These are phyloP conservation scores for Nigrospora osmanthi DNA, from an alignment of 2,329 filamentous ascomycete genomes.

Conservation along the genomic window DNA sequence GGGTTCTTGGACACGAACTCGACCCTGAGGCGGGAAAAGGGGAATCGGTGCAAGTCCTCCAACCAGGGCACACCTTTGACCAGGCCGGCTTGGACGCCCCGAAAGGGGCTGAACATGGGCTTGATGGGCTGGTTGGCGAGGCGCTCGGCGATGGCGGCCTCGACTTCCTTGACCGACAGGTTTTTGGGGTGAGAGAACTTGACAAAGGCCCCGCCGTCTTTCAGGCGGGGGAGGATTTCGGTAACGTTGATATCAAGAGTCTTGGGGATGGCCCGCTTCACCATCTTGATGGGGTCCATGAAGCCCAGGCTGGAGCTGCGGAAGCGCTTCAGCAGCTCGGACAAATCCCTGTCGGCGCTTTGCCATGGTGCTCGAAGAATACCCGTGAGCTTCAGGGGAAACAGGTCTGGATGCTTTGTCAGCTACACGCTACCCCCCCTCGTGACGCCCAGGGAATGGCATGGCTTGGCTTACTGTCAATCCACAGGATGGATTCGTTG, in stretches of 20 bases:
- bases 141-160: constrained; percentile 52
- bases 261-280: constrained; percentile 56
- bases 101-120: constrained; percentile 86
- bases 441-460: neutral
- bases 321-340: constrained; percentile 42
- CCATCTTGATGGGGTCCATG: constrained; percentile 43
- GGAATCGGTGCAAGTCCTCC: constrained; percentile 81
- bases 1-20: constrained; percentile 74
- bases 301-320: constrained; percentile 41
- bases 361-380: constrained; percentile 38
- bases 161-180: constrained; percentile 43
- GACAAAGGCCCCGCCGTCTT: constrained; percentile 90
- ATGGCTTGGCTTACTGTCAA: constrained; percentile 60
- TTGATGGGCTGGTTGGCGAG: constrained; percentile 65
- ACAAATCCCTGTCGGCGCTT: constrained; percentile 36
- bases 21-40: constrained; percentile 66
- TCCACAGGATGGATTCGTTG: constrained; percentile 80
- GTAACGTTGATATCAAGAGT: constrained; percentile 61
- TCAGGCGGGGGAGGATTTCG: constrained; percentile 74
- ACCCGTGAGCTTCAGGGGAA: constrained; percentile 63
- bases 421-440: neutral
- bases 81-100: constrained; percentile 59
- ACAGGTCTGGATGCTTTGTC: constrained; percentile 56
- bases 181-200: constrained; percentile 34
- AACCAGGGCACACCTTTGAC: constrained; percentile 88